A percentile compares a stretch with the other conserved stretches of the same genome.
phyloP scores from a whole-genome alignment of 106 monocot genomes.

The Phalaenopsis aphrodite region DNA sequence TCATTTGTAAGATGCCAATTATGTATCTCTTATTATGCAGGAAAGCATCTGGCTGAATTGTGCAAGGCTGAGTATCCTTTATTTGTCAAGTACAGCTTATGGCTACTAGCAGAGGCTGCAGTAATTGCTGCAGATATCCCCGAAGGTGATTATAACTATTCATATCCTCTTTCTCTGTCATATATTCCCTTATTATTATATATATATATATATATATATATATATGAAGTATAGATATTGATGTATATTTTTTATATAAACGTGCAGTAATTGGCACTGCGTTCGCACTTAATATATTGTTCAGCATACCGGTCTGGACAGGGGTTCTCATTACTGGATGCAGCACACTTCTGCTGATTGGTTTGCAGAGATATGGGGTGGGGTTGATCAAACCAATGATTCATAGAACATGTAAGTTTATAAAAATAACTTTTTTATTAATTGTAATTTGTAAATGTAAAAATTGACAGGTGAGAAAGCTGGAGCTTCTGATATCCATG shows the following conservation, averaged over 20 bases:
- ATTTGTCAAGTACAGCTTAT: slow-evolving; percentile 35
- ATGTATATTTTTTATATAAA: neutral
- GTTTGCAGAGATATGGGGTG: slow-evolving; percentile 84
- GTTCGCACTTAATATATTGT: slow-evolving; percentile 74
- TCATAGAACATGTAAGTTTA: neutral
- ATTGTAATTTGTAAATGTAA: neutral
- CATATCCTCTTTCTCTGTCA: neutral
- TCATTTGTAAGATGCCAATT: no score
- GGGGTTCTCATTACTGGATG: slow-evolving; percentile 73
- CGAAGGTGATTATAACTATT: slow-evolving; percentile 35
- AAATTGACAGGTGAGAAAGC: slow-evolving; percentile 33
- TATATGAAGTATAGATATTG: neutral
- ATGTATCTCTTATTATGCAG: slow-evolving; percentile 10
- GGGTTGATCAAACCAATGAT: neutral
- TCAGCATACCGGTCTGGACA: slow-evolving; percentile 66
- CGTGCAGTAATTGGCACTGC: slow-evolving; percentile 84
- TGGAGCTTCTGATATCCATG: slow-evolving; percentile 33
- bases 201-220: neutral
- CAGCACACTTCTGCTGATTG: slow-evolving; percentile 77
- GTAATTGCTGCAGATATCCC: slow-evolving; percentile 79
- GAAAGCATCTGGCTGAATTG: slow-evolving; percentile 65
- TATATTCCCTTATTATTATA: neutral
- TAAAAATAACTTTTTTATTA: neutral
- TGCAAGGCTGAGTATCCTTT: slow-evolving; percentile 62
- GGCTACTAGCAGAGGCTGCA: slow-evolving; percentile 59